A percentile compares a stretch with the other conserved stretches of the same genome.
Evolutionary conservation across 176 grass and related monocot genomes (phyloP).

Genomic region (Zoysia japonica): DNA sequence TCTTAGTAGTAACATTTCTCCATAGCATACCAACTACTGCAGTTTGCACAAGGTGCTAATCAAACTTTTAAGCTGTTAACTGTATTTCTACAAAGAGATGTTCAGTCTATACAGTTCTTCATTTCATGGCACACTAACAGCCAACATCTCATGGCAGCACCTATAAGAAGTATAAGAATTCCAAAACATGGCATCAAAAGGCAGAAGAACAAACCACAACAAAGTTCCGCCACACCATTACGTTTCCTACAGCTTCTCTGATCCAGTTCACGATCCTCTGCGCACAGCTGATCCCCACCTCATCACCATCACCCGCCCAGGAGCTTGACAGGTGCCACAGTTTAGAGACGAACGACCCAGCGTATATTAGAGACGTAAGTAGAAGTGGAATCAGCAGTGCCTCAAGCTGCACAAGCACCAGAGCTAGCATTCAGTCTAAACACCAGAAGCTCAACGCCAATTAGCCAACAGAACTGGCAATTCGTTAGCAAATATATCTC

Average conservation of each 20-base stretch:
- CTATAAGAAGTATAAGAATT: neutral
- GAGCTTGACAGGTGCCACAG: conserved; percentile 36
- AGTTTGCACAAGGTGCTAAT: neutral
- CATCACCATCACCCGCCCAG: neutral
- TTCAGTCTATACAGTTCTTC: neutral
- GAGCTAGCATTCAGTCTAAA: conserved; percentile 36
- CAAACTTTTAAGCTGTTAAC: neutral
- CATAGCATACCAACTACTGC: neutral
- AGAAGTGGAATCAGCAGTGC: conserved; percentile 66
- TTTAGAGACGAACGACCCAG: conserved; percentile 57
- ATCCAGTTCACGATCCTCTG: conserved; percentile 47
- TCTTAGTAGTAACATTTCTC: neutral
- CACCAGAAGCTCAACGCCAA: conserved; percentile 9
- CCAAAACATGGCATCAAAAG: neutral
- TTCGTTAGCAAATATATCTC: neutral
- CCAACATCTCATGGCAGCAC: too few relatives aligned
- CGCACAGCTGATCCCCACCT: conserved; percentile 2
- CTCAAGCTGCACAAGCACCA: conserved; percentile 55
- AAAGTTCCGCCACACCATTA: conserved; percentile 82
- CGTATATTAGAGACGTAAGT: conserved; percentile 75
- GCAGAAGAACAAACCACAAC: conserved; percentile 63
- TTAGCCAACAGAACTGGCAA: neutral
- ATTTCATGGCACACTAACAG: neutral
- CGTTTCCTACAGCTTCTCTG: conserved; percentile 30
- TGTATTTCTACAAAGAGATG: neutral